Evolutionary conservation across 1,139 yeast genomes (phyloP).

Genomic region (Lodderomyces orthopsilosis): DNA sequence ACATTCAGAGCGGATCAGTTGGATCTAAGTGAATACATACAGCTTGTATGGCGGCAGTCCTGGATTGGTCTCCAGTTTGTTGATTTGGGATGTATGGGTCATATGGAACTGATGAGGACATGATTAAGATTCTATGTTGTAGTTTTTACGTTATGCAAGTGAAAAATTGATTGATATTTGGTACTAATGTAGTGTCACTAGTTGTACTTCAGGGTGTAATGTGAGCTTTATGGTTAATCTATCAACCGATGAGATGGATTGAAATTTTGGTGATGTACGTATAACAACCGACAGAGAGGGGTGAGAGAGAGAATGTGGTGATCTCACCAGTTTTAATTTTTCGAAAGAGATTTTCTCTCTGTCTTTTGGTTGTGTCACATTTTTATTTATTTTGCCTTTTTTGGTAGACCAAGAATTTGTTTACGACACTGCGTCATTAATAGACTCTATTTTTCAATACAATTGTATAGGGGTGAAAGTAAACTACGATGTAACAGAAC

Average conservation of each 20-base stretch:
- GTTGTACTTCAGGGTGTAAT: too few relatives aligned
- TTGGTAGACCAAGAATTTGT: not conserved
- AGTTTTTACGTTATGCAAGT: slow-evolving; percentile 1
- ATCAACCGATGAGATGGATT: not conserved
- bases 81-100: slow-evolving; percentile 84
- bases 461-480: not conserved
- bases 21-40: slow-evolving; percentile 38
- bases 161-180: not conserved
- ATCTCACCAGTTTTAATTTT: not conserved
- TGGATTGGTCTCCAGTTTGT: slow-evolving; percentile 51
- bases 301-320: not conserved
- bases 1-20: not conserved
- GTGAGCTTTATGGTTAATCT: not conserved
- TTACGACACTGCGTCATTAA: not conserved
- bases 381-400: not conserved
- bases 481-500: too few relatives aligned
- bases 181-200: too few relatives aligned
- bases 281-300: not conserved
- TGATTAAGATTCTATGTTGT: slow-evolving; percentile 22
- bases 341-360: not conserved
- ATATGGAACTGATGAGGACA: slow-evolving; percentile 85
- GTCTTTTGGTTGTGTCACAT: not conserved
- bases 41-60: slow-evolving; percentile 85
- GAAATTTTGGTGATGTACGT: not conserved
- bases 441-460: too few relatives aligned